Percentiles rank a stretch among this genome's conserved stretches.
Conservation (phyloP, 208 protist species). For the Hexamita inflata region DNA sequence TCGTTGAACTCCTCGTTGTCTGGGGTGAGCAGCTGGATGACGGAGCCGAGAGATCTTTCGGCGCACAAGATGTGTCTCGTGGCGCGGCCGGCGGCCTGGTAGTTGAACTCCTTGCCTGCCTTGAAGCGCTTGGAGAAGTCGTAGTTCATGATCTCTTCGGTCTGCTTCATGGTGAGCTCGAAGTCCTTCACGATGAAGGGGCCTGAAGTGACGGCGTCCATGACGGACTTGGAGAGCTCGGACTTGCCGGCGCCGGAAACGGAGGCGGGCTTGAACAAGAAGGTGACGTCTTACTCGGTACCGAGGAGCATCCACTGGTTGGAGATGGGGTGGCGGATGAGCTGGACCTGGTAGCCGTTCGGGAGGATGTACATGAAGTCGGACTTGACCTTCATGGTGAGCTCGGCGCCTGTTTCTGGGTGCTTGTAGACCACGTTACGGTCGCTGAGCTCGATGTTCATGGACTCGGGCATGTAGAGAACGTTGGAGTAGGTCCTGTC, state of each 20-base stretch:
- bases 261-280: constrained; percentile 40
- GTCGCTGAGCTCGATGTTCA: constrained; percentile 32
- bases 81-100: background rate
- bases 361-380: constrained; percentile 42
- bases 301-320: constrained; percentile 38
- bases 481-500: no score
- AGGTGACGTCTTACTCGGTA: constrained; percentile 22
- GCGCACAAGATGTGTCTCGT: background rate
- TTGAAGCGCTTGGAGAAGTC: constrained; percentile 40
- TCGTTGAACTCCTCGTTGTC: constrained; percentile 25
- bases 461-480: constrained; percentile 39
- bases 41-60: constrained; percentile 37
- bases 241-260: constrained; percentile 49
- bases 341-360: constrained; percentile 41
- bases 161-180: constrained; percentile 22
- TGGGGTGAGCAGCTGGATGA: constrained; percentile 40
- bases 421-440: constrained; percentile 29
- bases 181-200: constrained; percentile 40
- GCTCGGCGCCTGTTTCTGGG: constrained; percentile 10
- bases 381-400: constrained; percentile 29
- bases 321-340: constrained; percentile 30
- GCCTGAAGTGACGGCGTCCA: constrained; percentile 38
- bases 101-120: no score
- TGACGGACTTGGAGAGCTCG: constrained; percentile 46
- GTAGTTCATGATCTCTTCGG: constrained; percentile 35